A percentile compares a stretch with the other conserved stretches of the same genome.
phyloP scores from a whole-genome alignment of 2,329 filamentous ascomycete genomes.

The Neofusicoccum sp. region DNA sequence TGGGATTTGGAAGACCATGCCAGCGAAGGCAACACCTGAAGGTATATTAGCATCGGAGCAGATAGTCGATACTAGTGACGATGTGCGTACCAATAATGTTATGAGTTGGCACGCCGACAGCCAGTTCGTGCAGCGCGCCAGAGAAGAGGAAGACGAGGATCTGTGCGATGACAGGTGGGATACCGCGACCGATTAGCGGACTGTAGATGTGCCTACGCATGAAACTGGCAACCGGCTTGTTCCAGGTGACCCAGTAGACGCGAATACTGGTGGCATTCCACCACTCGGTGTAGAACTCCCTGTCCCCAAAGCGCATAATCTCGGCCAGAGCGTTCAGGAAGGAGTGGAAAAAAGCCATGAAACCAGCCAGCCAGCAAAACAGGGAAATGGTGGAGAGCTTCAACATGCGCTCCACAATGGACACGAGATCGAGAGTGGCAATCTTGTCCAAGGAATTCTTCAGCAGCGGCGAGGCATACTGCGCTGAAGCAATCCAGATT shows the following conservation, averaged over 20 bases:
- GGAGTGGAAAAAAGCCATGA: conserved; percentile 95
- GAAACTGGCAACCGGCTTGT: conserved; percentile 94
- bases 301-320: conserved; percentile 83
- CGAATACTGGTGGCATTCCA: conserved; percentile 84
- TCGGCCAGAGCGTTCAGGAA: conserved; percentile 89
- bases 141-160: conserved; percentile 84
- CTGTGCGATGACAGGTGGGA: conserved; percentile 68
- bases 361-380: conserved; percentile 95
- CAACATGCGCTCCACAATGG: conserved; percentile 84
- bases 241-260: conserved; percentile 94
- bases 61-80: not conserved
- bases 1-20: conserved; percentile 91
- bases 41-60: conserved; percentile 20
- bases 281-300: conserved; percentile 96
- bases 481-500: conserved; percentile 92
- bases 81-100: conserved; percentile 70
- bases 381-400: conserved; percentile 94
- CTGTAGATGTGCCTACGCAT: conserved; percentile 94
- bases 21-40: conserved; percentile 81
- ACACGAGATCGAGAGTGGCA: conserved; percentile 71
- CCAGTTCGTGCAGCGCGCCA: conserved; percentile 83
- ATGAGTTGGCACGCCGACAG: conserved; percentile 92
- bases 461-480: conserved; percentile 88
- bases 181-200: conserved; percentile 81
- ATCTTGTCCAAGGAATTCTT: conserved; percentile 89